Conservation (phyloP, 495 filamentous ascomycete genomes). For the Recurvomyces mirabilis region DNA sequence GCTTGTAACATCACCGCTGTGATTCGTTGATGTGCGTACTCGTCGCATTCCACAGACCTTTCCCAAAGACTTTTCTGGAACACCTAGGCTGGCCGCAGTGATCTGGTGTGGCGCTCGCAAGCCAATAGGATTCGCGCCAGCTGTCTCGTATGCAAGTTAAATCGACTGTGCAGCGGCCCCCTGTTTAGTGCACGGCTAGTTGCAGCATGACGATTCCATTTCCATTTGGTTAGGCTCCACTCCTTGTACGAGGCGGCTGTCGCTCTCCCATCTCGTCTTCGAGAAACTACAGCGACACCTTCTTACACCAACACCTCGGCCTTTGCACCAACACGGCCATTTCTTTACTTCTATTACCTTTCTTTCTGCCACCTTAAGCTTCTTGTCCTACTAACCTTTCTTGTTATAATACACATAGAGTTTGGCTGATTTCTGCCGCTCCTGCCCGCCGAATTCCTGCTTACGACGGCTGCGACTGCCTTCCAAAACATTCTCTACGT, state of each 20-base stretch:
- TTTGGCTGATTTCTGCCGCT: conserved; percentile 3
- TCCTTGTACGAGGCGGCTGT: neutral
- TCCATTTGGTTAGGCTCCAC: neutral
- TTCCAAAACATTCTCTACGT: conserved; percentile 2
- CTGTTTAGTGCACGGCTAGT: conserved; percentile 1
- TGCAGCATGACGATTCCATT: conserved; percentile 7
- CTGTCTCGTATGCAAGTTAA: too few relatives aligned
- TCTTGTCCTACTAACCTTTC: conserved; percentile 1
- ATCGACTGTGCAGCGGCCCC: neutral
- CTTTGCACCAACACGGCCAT: neutral
- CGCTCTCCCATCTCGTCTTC: neutral
- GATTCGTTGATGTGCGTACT: too few relatives aligned
- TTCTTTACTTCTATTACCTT: neutral
- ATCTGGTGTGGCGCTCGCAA: neutral
- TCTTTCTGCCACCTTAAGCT: conserved; percentile 1
- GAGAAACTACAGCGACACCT: neutral
- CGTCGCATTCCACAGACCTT: neutral
- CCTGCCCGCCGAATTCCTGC: neutral
- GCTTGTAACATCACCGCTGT: too few relatives aligned
- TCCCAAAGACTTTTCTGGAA: conserved; percentile 1
- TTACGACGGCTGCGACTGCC: conserved; percentile 1
- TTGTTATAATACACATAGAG: conserved; percentile 6
- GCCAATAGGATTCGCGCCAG: conserved; percentile 5
- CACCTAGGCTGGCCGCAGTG: neutral
- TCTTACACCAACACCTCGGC: neutral